Evolutionary conservation across 208 protist genomes (phyloP).

Genomic region (Naegleria lovaniensis): DNA sequence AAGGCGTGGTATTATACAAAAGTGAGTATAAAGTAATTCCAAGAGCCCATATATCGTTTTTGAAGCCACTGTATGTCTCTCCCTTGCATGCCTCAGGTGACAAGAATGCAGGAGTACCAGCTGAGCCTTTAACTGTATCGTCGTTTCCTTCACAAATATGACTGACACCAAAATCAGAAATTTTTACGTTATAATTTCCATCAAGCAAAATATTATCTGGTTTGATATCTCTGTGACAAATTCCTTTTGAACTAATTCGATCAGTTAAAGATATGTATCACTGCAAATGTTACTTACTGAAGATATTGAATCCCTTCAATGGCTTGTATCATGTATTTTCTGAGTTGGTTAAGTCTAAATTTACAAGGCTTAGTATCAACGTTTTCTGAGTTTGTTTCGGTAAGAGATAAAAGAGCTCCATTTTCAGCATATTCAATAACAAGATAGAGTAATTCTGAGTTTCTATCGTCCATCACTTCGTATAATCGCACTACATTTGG

Average conservation of each 20-base stretch:
- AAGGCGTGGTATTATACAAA: conserved; percentile 61
- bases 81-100: conserved; percentile 61
- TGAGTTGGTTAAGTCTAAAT: conserved; percentile 40
- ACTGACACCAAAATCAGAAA: conserved; percentile 57
- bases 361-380: conserved; percentile 48
- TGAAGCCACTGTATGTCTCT: conserved; percentile 47
- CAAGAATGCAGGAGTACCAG: conserved; percentile 69
- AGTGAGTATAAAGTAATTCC: conserved; percentile 75
- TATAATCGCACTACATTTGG: conserved; percentile 83
- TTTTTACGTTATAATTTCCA: conserved; percentile 38
- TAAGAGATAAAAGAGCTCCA: conserved; percentile 62
- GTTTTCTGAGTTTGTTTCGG: conserved; percentile 61
- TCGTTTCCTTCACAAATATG: conserved; percentile 42
- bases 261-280: neutral
- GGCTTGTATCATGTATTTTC: conserved; percentile 41
- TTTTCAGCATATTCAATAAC: conserved; percentile 84
- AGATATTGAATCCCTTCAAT: conserved; percentile 45
- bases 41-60: conserved; percentile 77
- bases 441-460: conserved; percentile 74
- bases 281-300: neutral
- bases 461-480: conserved; percentile 88
- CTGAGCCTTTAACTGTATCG: conserved; percentile 37
- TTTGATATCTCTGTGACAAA: conserved; percentile 59
- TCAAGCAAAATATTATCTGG: conserved; percentile 58
- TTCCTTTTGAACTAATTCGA: conserved; percentile 39